Base-by-base conservation (phyloP, 371 early-diverging fungal genomes). In the Mucor irregularis region DNA sequence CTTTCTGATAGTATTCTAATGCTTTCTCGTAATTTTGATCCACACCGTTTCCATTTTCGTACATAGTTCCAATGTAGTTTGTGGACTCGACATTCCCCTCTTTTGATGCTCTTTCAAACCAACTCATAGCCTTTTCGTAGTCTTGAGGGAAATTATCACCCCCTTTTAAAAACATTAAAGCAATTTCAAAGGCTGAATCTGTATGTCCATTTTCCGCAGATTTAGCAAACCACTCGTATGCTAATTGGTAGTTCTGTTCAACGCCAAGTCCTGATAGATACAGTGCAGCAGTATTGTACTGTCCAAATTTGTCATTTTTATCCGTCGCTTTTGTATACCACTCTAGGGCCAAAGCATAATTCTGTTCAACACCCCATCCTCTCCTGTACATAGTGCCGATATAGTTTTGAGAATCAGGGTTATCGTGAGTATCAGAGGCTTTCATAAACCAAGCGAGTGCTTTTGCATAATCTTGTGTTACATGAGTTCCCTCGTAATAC, bases 291-390 rank as follows among this genome's bases (percentile, higher is more conserved):
- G n/a, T n/a, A n/a, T n/a, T n/a, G n/a, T n/a, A n/a, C n/a, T n/a
- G n/a, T n/a, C n/a, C n/a, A n/a, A n/a, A n/a, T n/a, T n/a, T n/a
- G n/a, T n/a, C n/a, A n/a, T n/a, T n/a, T n/a, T n/a, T n/a, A n/a
- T n/a, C n/a, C n/a, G n/a, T n/a, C 21, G 53, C 42, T 29, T 52
- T 52, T 21, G 25, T 40, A 9, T 28, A 52, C 53, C 42, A 52
- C 22, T 40, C 26, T n/a, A 52, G 29, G 0, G 42, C 39, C 14
- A 34, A 29, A 22, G 16, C 4, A 21, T 51, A 28, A 28, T 51
- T 29, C 10, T 51, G 29, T 2, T 25, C 28, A 1, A 29, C 51
- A 22, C 39, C 51, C 17, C 37, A 21, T 17, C 51, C 51, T 25
- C 37, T n/a, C 11, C 38, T 25, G 19, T 38, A 39, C 5, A 26